Evolutionary conservation across 2,329 filamentous ascomycete species (phyloP), one percentile per base, ranked within the genome.

Genomic region (Epichloe uncinata): DNA sequence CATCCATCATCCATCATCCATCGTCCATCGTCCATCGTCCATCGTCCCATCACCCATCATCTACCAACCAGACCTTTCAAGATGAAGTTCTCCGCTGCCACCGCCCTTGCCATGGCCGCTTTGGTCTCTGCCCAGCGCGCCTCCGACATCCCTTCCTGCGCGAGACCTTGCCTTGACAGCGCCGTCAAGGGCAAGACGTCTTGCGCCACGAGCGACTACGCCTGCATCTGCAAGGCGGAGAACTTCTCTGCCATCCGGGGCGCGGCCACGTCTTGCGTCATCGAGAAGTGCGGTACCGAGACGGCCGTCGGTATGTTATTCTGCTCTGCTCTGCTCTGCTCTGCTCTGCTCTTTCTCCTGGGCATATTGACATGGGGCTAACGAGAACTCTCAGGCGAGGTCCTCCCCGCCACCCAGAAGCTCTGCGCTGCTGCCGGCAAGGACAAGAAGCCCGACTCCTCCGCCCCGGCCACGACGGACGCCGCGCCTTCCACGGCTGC

Each of bases 41-140:
- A 8, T 7, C 6, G 16, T 18, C 16, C 16, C 6, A 22, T 7
- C 22, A 26, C 22, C 22, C 22, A 26, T 26, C 26, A 26, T 8
- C 26, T 8, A 30, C 26, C 26, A 49, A 30, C 26, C 26, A 49
- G 33, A 22, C n/a, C 41, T 15, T 44, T 58, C 63, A 69, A 65
- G 33, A 69, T 69, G 67, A 69, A 68, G 66, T 63, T 55, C 52
- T 33, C 59, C 60, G 49, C 65, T 50, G 46, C 65, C 56, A 61
- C 60, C 52, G 57, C 63, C 54, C 47, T 66, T 50, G 57, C 61
- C 58, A 58, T 68, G 54, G 62, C 62, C 56, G 58, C 63, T 51
- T 55, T 62, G 49, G 67, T 57, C 42, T 54, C 56, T 49, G 68
- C 67, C 55, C 64, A 67, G 63, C 55, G 57, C 51, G 56, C 52